A percentile compares a stretch with the other conserved stretches of the same genome.
Conservation (phyloP, 768 basidiomycete species). For the Auriculariales sp. region DNA sequence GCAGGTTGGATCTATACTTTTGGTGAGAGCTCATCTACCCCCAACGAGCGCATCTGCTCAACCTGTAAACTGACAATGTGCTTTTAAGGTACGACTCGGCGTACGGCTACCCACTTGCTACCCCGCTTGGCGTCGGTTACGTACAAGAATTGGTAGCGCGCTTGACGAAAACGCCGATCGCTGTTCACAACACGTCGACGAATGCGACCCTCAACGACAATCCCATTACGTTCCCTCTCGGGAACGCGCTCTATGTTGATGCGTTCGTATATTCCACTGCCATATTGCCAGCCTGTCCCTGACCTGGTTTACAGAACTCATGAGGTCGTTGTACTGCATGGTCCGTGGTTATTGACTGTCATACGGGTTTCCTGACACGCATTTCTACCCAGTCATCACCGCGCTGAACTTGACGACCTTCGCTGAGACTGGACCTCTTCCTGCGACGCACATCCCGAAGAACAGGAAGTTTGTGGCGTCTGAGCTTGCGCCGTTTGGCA, state of each 20-base stretch:
- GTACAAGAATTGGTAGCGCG: constrained; percentile 74
- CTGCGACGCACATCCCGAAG: constrained; percentile 51
- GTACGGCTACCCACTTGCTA: constrained; percentile 70
- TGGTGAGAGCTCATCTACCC: constrained; percentile 22
- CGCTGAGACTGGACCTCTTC: constrained; percentile 58
- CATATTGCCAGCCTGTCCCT: background rate
- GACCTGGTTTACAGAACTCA: constrained; percentile 33
- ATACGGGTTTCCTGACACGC: constrained; percentile 5
- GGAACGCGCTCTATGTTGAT: constrained; percentile 68
- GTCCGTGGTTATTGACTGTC: constrained; percentile 26
- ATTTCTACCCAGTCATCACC: constrained; percentile 67
- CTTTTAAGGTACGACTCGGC: constrained; percentile 43
- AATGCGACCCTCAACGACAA: constrained; percentile 70
- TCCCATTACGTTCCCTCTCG: constrained; percentile 52
- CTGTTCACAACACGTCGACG: constrained; percentile 62
- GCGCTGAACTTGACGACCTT: constrained; percentile 73
- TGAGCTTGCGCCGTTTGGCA: constrained; percentile 25
- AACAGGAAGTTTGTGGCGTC: constrained; percentile 19
- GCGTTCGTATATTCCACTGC: constrained; percentile 20
- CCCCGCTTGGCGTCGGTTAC: constrained; percentile 66
- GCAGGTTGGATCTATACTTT: constrained; percentile 49
- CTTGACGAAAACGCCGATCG: constrained; percentile 61
- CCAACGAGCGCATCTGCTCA: background rate
- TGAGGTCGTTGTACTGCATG: constrained; percentile 81
- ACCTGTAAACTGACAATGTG: background rate